A percentile compares a stretch with the other conserved stretches of the same genome.
Evolutionary conservation across 345 rosid genomes (phyloP).

Genomic region (Isatis tinctoria): DNA sequence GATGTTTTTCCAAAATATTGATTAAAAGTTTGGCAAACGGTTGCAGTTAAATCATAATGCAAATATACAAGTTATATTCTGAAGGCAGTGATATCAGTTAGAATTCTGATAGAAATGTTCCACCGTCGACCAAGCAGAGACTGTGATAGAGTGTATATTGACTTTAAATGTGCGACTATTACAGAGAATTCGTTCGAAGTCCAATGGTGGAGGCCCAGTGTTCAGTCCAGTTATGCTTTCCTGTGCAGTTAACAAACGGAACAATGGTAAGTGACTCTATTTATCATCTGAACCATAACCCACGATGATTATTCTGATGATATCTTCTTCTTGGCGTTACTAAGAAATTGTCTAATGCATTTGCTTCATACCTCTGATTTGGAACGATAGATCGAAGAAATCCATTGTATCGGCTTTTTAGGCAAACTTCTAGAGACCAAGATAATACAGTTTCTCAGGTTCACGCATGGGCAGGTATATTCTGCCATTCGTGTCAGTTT

Average conservation of each 20-base stretch:
- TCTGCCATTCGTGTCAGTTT: conserved; percentile 4
- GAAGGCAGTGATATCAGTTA: neutral
- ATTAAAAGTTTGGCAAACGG: neutral
- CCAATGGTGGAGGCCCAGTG: conserved; percentile 95
- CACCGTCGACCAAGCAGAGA: neutral
- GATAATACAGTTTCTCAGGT: conserved; percentile 81
- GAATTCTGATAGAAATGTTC: neutral
- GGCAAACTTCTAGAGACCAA: conserved; percentile 86
- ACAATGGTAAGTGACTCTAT: conserved; percentile 51
- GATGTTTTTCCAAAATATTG: neutral
- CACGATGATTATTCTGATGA: neutral
- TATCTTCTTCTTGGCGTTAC: neutral
- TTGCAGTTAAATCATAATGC: neutral
- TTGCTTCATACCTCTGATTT: conserved; percentile 11
- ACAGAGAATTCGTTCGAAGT: conserved; percentile 78
- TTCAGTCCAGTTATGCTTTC: conserved; percentile 88
- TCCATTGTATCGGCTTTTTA: conserved; percentile 62
- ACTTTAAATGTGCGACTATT: conserved; percentile 28
- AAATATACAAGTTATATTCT: neutral
- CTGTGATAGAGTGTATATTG: neutral
- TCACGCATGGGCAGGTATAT: conserved; percentile 84
- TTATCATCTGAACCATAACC: conserved; percentile 9
- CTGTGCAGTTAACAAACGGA: conserved; percentile 78
- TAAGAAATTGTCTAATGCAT: neutral
- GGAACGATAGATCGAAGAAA: conserved; percentile 68